phyloP scores from a whole-genome alignment of 176 grass and related monocot species.

The Secale cereale region DNA sequence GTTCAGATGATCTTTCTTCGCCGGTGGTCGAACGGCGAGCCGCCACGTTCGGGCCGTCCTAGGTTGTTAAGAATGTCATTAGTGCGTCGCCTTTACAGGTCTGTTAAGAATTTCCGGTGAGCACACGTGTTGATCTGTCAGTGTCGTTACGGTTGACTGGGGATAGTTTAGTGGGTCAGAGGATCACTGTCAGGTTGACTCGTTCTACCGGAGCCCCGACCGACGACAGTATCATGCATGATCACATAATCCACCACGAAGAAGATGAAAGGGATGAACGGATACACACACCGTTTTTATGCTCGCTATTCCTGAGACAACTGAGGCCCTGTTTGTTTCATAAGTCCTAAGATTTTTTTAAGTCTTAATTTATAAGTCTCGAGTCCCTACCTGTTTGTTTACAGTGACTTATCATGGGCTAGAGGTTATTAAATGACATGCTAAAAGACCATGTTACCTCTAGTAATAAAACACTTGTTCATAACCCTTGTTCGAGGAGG shows the following conservation, averaged over 20 bases:
- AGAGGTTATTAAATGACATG: no score
- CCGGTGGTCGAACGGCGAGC: conserved; percentile 25
- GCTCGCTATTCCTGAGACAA: no score
- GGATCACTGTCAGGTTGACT: conserved; percentile 31
- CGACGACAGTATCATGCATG: background rate
- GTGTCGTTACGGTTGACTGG: conserved; percentile 15
- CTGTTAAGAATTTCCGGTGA: conserved; percentile 13
- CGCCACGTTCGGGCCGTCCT: conserved; percentile 32
- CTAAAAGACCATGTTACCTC: no score
- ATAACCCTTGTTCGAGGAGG: no score
- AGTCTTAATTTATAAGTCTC: no score
- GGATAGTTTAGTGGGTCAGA: conserved; percentile 7
- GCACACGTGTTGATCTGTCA: background rate
- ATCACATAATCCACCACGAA: background rate
- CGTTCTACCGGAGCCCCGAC: conserved; percentile 3
- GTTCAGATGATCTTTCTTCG: background rate
- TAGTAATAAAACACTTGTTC: no score
- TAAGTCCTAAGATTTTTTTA: no score
- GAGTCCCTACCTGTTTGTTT: no score
- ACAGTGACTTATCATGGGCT: no score
- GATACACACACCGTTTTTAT: no score
- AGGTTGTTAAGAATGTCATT: conserved; percentile 2
- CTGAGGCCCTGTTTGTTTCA: no score
- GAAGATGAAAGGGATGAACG: background rate
- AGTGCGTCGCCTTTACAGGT: conserved; percentile 26